Conservation (phyloP, 1,284 basidiomycete genomes). For the Trichosporon asahii region DNA sequence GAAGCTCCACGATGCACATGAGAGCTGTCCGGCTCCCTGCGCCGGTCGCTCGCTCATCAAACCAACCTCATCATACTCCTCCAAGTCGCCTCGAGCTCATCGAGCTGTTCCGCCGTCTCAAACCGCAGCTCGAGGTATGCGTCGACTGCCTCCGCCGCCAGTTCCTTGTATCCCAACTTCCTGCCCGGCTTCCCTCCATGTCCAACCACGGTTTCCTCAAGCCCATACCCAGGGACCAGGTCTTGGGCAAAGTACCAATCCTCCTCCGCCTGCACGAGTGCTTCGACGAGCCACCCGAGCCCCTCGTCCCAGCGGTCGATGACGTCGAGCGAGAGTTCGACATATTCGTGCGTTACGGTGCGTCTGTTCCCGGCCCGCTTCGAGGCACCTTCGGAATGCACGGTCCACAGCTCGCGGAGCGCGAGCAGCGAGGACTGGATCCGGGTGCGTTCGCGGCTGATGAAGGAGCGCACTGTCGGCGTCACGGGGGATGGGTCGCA, state of each 20-base stretch:
- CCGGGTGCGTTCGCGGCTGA: constrained; percentile 26
- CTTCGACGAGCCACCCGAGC: neutral
- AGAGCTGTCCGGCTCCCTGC: neutral
- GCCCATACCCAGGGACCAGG: neutral
- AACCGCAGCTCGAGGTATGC: neutral
- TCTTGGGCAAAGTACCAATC: neutral
- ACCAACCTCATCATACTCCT: constrained; percentile 1
- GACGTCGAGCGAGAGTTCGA: constrained; percentile 29
- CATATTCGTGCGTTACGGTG: constrained; percentile 42
- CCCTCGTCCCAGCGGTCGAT: constrained; percentile 3
- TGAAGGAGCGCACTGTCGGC: constrained; percentile 22
- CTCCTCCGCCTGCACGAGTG: neutral
- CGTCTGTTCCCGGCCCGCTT: constrained; percentile 28
- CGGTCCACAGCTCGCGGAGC: neutral
- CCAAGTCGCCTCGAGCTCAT: neutral
- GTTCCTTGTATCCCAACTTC: neutral
- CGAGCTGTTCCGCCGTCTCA: neutral
- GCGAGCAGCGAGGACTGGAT: neutral
- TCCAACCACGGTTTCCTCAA: neutral
- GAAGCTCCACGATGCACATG: too few relatives aligned
- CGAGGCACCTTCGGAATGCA: constrained; percentile 18
- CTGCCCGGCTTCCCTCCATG: neutral
- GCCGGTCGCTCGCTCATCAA: neutral
- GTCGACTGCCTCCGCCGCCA: neutral
- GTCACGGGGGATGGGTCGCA: constrained; percentile 34